Percentiles rank a stretch among this genome's conserved stretches.
phyloP scores from a whole-genome alignment of 163 green algal genomes.

The Prototheca wickerhamii region DNA sequence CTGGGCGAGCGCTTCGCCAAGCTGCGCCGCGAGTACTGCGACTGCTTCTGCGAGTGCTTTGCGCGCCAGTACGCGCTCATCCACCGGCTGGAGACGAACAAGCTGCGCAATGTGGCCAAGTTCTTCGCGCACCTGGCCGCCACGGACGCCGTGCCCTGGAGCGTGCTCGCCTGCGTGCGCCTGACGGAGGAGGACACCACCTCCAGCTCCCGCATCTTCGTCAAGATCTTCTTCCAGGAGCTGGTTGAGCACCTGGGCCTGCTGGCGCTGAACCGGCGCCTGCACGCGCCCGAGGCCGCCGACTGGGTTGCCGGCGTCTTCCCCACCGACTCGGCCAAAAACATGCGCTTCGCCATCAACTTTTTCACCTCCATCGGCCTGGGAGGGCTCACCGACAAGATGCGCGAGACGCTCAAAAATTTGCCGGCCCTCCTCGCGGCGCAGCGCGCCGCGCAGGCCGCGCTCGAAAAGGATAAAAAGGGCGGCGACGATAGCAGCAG shows the following conservation, averaged over 20 bases:
- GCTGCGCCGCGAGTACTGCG: conserved; percentile 63
- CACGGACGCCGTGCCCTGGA: conserved; percentile 86
- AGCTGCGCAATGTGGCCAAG: conserved; percentile 96
- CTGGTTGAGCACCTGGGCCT: conserved; percentile 80
- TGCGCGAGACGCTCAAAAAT: conserved; percentile 79
- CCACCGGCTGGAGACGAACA: conserved; percentile 97
- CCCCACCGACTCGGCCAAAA: conserved; percentile 63
- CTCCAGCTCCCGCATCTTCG: conserved; percentile 94
- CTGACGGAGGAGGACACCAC: conserved; percentile 98
- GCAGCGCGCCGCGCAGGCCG: not conserved
- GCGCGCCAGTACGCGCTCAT: conserved; percentile 75
- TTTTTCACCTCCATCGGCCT: conserved; percentile 96
- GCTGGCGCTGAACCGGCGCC: conserved; percentile 61
- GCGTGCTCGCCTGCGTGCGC: conserved; percentile 64
- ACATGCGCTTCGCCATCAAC: conserved; percentile 95
- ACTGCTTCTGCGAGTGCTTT: conserved; percentile 66
- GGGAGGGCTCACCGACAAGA: conserved; percentile 87
- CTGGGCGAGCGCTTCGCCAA: conserved; percentile 89
- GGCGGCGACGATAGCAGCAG: too few relatives aligned
- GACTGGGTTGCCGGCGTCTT: conserved; percentile 71
- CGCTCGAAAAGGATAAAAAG: too few relatives aligned
- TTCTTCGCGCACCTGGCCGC: conserved; percentile 88
- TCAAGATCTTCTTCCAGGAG: conserved; percentile 99
- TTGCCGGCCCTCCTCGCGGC: conserved; percentile 19
- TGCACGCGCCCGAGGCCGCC: conserved; percentile 53